A percentile compares a stretch with the other conserved stretches of the same genome.
These are phyloP conservation scores for Wickerhamomyces sp. DNA, from an alignment of 1,139 yeast species.

Conservation along the genomic window DNA sequence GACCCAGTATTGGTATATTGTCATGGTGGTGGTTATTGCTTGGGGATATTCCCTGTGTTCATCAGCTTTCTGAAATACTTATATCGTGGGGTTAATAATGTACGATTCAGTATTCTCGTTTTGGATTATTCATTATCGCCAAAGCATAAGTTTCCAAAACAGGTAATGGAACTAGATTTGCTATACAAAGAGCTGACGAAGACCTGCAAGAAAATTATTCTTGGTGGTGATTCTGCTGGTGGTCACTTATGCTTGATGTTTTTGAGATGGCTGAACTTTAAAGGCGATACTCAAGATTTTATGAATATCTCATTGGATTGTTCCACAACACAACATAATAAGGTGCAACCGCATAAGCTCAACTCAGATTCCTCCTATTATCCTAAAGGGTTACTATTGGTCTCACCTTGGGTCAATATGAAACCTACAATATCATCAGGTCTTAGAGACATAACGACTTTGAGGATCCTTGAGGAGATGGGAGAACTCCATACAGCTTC, in stretches of 20 bases:
- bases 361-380: constrained; percentile 18
- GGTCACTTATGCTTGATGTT: constrained; percentile 35
- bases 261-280: constrained; percentile 30
- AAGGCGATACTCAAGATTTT: constrained; percentile 4
- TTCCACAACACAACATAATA: background rate
- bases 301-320: background rate
- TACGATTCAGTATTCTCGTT: constrained; percentile 27
- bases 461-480: constrained; percentile 22
- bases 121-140: constrained; percentile 39
- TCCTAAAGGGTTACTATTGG: constrained; percentile 32
- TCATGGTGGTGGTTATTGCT: constrained; percentile 44
- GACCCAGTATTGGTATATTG: constrained; percentile 29
- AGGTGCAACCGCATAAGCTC: background rate
- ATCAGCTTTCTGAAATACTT: constrained; percentile 26
- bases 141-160: constrained; percentile 34
- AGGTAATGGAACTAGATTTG: constrained; percentile 33
- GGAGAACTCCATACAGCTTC: constrained; percentile 26
- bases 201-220: constrained; percentile 31
- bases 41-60: constrained; percentile 30
- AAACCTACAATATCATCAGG: constrained; percentile 26
- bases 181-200: constrained; percentile 29
- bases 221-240: constrained; percentile 47
- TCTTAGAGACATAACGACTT: constrained; percentile 14
- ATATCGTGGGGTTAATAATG: constrained; percentile 32
- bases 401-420: constrained; percentile 44